Evolutionary conservation across 129 eudicot species (phyloP).

Genomic region (Apium graveolens): DNA sequence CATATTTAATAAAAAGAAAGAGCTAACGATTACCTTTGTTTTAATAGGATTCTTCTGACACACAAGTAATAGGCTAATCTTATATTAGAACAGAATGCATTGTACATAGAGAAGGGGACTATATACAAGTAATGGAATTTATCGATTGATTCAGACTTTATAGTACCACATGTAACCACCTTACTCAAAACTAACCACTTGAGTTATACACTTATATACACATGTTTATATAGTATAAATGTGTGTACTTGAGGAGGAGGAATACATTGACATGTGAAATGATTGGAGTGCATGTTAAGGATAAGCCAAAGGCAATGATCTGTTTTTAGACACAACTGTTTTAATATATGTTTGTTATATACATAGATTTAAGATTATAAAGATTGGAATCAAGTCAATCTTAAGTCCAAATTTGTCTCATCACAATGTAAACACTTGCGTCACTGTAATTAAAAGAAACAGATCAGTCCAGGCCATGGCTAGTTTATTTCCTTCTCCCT

Average conservation of each 20-base stretch:
- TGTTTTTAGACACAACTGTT: neutral
- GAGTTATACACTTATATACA: neutral
- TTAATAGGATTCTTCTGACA: neutral
- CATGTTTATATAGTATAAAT: neutral
- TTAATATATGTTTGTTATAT: neutral
- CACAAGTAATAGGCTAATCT: neutral
- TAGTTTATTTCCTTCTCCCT: neutral
- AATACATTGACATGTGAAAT: conserved; percentile 31
- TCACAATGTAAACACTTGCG: neutral
- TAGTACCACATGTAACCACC: neutral
- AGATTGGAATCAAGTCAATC: neutral
- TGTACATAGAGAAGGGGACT: neutral
- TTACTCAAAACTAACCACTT: neutral
- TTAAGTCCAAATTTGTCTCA: neutral
- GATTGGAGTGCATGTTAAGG: conserved; percentile 18
- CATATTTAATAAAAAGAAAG: neutral
- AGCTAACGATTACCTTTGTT: conserved; percentile 6
- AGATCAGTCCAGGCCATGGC: neutral
- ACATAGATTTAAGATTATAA: conserved; percentile 13
- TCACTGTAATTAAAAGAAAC: neutral
- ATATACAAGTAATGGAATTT: conserved; percentile 3
- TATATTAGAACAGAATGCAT: neutral
- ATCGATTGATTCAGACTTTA: neutral
- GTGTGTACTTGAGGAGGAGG: conserved; percentile 7
- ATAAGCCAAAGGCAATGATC: conserved; percentile 10